Percentiles rank a stretch among this genome's conserved stretches.
These are phyloP conservation scores for Termitomyces sp. DNA, from an alignment of 768 basidiomycete genomes.

Conservation along the genomic window DNA sequence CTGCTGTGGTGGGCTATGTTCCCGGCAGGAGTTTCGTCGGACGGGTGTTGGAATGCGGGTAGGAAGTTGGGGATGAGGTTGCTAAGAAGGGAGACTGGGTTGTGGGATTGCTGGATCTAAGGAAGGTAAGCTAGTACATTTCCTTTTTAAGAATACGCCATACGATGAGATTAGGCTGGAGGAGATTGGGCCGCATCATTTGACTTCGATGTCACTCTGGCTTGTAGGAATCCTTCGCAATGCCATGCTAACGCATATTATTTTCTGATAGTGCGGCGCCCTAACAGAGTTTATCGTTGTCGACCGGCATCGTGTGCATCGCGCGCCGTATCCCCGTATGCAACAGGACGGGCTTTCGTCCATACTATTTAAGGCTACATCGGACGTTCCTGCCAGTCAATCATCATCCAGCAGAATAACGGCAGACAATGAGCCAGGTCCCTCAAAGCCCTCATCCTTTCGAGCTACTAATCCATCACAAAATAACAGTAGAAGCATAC, in stretches of 20 bases:
- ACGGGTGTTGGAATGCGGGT: constrained; percentile 75
- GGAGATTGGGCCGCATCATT: neutral
- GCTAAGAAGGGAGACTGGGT: constrained; percentile 83
- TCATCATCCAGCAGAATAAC: constrained; percentile 13
- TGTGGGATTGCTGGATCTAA: constrained; percentile 69
- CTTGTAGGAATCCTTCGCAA: neutral
- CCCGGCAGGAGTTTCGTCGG: constrained; percentile 89
- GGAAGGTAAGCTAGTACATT: constrained; percentile 53
- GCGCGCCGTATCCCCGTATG: constrained; percentile 59
- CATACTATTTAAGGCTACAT: neutral
- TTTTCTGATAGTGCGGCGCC: constrained; percentile 62
- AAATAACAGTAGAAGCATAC: neutral
- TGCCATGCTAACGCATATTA: constrained; percentile 15
- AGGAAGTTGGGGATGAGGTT: constrained; percentile 66
- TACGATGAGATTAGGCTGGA: neutral
- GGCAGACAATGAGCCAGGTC: neutral
- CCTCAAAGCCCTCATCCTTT: constrained; percentile 4
- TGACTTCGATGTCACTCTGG: neutral
- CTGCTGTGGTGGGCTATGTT: constrained; percentile 61
- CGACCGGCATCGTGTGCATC: constrained; percentile 72
- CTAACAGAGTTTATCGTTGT: constrained; percentile 85
- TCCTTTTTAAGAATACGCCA: neutral
- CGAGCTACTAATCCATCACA: constrained; percentile 5
- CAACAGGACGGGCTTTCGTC: constrained; percentile 19
- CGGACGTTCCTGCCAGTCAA: constrained; percentile 9